These are phyloP conservation scores for Oemleria cerasiformis DNA, from an alignment of 306 rosid genomes.

Conservation along the genomic window DNA sequence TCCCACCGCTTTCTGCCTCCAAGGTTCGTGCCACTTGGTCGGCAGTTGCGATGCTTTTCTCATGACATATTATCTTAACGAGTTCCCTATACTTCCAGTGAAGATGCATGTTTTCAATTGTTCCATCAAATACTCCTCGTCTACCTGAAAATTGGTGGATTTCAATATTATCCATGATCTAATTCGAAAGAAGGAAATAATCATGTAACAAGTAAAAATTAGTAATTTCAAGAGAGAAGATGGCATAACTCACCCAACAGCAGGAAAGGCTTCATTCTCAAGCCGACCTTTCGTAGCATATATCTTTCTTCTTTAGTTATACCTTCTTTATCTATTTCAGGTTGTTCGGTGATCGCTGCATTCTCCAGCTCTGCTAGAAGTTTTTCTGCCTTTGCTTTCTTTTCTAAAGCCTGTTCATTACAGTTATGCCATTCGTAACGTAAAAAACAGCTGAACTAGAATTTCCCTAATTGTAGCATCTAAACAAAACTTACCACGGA, in stretches of 20 bases:
- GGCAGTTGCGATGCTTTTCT: constrained; percentile 44
- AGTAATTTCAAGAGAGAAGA: background rate
- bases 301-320: constrained; percentile 77
- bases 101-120: constrained; percentile 96
- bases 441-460: constrained; percentile 17
- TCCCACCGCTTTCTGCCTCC: constrained; percentile 95
- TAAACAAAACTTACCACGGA: constrained; percentile 54
- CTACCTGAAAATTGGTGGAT: constrained; percentile 51
- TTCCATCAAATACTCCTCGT: constrained; percentile 88
- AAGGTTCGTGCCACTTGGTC: constrained; percentile 64
- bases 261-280: constrained; percentile 87
- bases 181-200: constrained; percentile 4
- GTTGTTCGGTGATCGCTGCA: constrained; percentile 43
- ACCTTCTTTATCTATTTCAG: constrained; percentile 82
- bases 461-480: constrained; percentile 28
- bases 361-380: constrained; percentile 65
- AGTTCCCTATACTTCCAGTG: constrained; percentile 99
- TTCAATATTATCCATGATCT: constrained; percentile 13
- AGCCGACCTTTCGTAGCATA: constrained; percentile 86
- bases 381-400: constrained; percentile 64
- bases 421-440: constrained; percentile 25
- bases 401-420: constrained; percentile 65
- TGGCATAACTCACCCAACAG: constrained; percentile 63
- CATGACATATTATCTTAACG: constrained; percentile 66
- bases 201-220: background rate